These are phyloP conservation scores for Xerocomus potaroensis DNA, from an alignment of 768 basidiomycete genomes.

Conservation along the genomic window DNA sequence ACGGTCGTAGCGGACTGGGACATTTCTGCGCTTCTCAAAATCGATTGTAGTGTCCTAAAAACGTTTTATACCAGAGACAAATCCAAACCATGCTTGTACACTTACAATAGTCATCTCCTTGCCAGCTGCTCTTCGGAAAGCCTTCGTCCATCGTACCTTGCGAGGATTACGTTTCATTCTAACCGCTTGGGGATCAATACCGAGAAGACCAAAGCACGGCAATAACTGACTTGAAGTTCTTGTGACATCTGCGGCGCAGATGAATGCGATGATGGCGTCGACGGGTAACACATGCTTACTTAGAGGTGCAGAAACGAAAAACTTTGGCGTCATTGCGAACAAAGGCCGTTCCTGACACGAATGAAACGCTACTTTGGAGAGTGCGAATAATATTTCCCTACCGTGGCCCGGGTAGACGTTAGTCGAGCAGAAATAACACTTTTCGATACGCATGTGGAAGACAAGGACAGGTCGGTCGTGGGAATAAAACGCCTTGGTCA, in stretches of 20 bases:
- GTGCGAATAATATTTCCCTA: conserved; percentile 25
- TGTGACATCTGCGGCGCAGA: conserved; percentile 75
- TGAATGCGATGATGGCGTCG: conserved; percentile 6
- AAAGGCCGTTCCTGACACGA: conserved; percentile 73
- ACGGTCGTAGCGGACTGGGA: conserved; percentile 95
- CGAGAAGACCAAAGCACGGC: background rate
- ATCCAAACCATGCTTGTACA: conserved; percentile 3
- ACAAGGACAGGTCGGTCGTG: conserved; percentile 20
- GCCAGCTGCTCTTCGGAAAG: conserved; percentile 96
- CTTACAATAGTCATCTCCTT: conserved; percentile 99
- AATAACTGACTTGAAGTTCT: conserved; percentile 90
- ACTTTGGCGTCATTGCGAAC: conserved; percentile 98
- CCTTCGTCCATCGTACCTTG: conserved; percentile 99
- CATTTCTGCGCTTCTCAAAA: conserved; percentile 98
- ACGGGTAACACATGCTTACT: conserved; percentile 48
- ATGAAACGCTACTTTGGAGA: background rate
- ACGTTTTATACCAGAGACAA: background rate
- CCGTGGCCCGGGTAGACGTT: conserved; percentile 97
- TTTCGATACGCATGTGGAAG: conserved; percentile 89
- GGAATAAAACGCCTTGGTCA: conserved; percentile 10
- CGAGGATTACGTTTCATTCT: conserved; percentile 99
- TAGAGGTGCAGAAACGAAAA: conserved; percentile 96
- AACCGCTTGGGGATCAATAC: conserved; percentile 2
- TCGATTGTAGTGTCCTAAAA: conserved; percentile 93
- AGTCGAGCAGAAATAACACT: conserved; percentile 98